Evolutionary conservation across 1,284 basidiomycete species (phyloP), one percentile per base, ranked within the genome.

Genomic region (Leccinum subspadiceum): DNA sequence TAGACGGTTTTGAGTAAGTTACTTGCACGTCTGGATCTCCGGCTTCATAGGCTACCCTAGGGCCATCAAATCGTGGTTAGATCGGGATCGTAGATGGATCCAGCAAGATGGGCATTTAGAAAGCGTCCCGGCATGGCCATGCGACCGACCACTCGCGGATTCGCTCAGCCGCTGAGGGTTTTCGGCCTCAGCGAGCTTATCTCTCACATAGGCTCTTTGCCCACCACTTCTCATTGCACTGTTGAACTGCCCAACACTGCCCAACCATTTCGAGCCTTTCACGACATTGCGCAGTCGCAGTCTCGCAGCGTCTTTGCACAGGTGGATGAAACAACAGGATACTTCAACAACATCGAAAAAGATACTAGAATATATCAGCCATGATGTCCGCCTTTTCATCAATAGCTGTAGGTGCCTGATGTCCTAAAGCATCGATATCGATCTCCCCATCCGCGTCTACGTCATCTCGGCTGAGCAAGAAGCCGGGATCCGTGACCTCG

Each of bases 401-500:
- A 15, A 78, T 78, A 33, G 78, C 81, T 5, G 77, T 76, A 62
- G 81, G 77, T 37, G 72, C 72, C 57, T 80, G 81, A 74, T 76
- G 71, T 70, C 79, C 77, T 77, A 80, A 53, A 68, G 73, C 59
- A 56, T 66, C 73, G 6, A 72, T 54, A 57, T 75, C 73, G 48
- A 72, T 73, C 61, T 82, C 81, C 3, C 78, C 81, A 46, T 82
- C 80, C 4, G 76, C 78, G 55, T 81, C 82, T 4, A 71, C 75
- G 26, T 79, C 77, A 20, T 66, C 76, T 61, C 66, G 67, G 64
- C 31, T 72, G 33, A 82, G 72, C 33, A 80, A 65, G 64, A 78
- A 85, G 53, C 76, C 70, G 6, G 85, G 84, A 64, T 86, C 84
- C 26, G 72, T 71, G 13, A 86, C 83, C 68, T 85, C 82, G 7